Evolutionary conservation across 305 asterid genomes (phyloP), one percentile per base, ranked within the genome.

Genomic region (Fraxinus xanthoxyloides): DNA sequence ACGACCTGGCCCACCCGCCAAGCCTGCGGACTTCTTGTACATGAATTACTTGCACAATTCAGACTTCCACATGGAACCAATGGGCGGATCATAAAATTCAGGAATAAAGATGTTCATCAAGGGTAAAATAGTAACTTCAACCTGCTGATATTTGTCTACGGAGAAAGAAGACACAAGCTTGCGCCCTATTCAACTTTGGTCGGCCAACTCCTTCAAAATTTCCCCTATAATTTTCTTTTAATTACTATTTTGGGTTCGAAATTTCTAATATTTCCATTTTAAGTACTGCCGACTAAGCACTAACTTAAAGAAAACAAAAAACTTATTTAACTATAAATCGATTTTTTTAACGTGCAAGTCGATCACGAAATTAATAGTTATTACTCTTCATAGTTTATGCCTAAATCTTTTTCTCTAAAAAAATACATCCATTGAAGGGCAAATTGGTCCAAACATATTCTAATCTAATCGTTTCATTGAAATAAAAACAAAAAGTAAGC

Each of bases 261-360:
- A 75, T 21, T 79, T 85, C 43, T 31, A 32, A 17, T 65, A 34
- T 54, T 7, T 43, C 75, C 51, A 80, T 80, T 72, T 79, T 79
- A 76, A 76, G 56, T 84, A 4, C 36, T 76, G 86, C 89, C 87
- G 87, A 76, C 83, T 65, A 36, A 72, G 81, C 87, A 81, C 84
- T 72, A 40, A 12, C 51, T 32, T 1, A 28, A 4, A 34, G 4
- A 56, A 6, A 54, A 43, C 0, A 54, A 17, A 21, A 56, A 19
- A 19, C 67, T 21, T 19, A 19, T 56, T 15, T 54, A 74, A 24
- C 77, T 38, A 4, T 17, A 40, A 46, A 75, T 30, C 70, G 3
- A 28, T 15, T 2, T 21, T 34, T 21, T 48, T 15, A 63, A 51
- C 12, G 3, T 19, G 26, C 3, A 54, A 54, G 26, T 54, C 26